These are phyloP conservation scores for Peronospora destructor DNA, from an alignment of 352 stramenopile genomes.

Conservation along the genomic window DNA sequence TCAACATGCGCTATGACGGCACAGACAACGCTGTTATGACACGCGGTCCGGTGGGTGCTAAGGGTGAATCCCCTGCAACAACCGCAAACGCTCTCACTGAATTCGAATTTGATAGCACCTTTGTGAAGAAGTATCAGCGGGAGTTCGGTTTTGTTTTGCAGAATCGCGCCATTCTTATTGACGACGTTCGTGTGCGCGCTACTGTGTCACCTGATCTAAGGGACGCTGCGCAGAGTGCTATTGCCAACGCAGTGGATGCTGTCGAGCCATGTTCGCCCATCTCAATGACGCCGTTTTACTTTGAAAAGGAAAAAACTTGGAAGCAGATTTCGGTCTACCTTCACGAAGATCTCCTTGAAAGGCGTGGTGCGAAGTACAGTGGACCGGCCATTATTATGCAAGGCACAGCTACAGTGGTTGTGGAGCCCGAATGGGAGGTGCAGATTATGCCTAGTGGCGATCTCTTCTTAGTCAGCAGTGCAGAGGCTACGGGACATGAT, in stretches of 20 bases:
- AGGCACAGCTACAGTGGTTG: slow-evolving; percentile 95
- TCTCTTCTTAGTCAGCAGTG: slow-evolving; percentile 84
- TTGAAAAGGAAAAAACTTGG: slow-evolving; percentile 69
- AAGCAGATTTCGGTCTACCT: slow-evolving; percentile 90
- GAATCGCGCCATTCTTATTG: slow-evolving; percentile 90
- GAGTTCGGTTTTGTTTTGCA: slow-evolving; percentile 97
- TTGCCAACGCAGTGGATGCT: background rate
- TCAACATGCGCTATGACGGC: slow-evolving; percentile 98
- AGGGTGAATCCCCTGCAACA: slow-evolving; percentile 27
- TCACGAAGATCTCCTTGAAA: slow-evolving; percentile 85
- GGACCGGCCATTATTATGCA: slow-evolving; percentile 97
- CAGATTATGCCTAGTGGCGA: slow-evolving; percentile 92
- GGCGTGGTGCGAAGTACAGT: slow-evolving; percentile 46
- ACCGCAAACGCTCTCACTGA: slow-evolving; percentile 30
- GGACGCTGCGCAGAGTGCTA: slow-evolving; percentile 21
- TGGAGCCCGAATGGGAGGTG: slow-evolving; percentile 93
- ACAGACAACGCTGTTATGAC: slow-evolving; percentile 98
- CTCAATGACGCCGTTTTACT: slow-evolving; percentile 74
- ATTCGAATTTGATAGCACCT: slow-evolving; percentile 86
- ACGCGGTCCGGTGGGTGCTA: slow-evolving; percentile 45
- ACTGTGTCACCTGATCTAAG: slow-evolving; percentile 82
- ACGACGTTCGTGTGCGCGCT: slow-evolving; percentile 96
- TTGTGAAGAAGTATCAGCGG: slow-evolving; percentile 90
- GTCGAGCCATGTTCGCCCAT: slow-evolving; percentile 36
- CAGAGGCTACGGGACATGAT: slow-evolving; percentile 27